Conservation (phyloP, 179 eudicot genomes). For the Spinacia oleracea region DNA sequence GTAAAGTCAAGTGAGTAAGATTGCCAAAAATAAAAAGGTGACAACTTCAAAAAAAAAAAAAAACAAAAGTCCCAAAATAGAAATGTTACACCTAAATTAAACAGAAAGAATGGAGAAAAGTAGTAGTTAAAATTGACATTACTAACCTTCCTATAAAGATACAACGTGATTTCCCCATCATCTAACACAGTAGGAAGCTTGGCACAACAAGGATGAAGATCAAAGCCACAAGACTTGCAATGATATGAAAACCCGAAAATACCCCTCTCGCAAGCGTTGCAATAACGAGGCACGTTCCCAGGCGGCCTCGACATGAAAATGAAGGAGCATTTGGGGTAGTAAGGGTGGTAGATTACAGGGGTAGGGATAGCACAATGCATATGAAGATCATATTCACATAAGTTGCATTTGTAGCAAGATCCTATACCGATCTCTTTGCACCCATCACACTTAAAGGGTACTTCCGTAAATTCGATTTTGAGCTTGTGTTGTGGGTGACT, state of each 20-base stretch:
- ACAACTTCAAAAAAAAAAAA: too few relatives aligned
- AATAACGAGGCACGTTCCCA: slow-evolving; percentile 60
- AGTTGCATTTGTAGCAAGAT: slow-evolving; percentile 56
- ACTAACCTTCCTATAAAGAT: slow-evolving; percentile 60
- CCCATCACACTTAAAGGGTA: slow-evolving; percentile 85
- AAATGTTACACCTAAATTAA: too few relatives aligned
- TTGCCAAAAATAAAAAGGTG: too few relatives aligned
- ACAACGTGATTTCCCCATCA: slow-evolving; percentile 62
- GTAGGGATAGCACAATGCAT: slow-evolving; percentile 76
- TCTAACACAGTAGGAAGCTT: slow-evolving; percentile 54
- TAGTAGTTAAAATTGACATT: background rate
- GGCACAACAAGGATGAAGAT: slow-evolving; percentile 68
- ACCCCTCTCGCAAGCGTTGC: slow-evolving; percentile 81
- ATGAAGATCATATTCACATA: slow-evolving; percentile 78
- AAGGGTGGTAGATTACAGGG: slow-evolving; percentile 63
- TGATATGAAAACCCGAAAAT: slow-evolving; percentile 74
- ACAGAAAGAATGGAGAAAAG: too few relatives aligned
- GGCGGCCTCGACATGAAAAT: slow-evolving; percentile 70
- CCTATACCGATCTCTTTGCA: slow-evolving; percentile 91
- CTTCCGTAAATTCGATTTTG: slow-evolving; percentile 53
- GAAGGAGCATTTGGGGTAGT: slow-evolving; percentile 75
- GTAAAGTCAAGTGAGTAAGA: too few relatives aligned
- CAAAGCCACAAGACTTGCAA: slow-evolving; percentile 55
- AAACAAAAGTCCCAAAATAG: too few relatives aligned
- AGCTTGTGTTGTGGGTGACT: slow-evolving; percentile 92